Evolutionary conservation across 352 stramenopile genomes (phyloP).

Genomic region (Phytophthora rubi): DNA sequence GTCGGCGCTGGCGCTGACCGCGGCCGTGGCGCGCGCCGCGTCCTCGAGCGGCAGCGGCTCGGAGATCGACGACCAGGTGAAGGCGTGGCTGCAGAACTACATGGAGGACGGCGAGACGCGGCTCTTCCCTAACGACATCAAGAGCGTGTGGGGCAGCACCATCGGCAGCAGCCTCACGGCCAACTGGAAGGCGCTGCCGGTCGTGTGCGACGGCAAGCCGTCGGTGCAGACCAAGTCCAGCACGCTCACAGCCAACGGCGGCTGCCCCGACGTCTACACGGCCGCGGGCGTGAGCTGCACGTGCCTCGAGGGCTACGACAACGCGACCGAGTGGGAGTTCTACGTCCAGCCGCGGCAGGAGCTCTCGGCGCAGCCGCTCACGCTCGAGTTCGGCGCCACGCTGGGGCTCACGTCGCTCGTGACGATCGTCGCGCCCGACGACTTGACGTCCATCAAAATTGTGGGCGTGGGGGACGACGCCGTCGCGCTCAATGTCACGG

Average conservation of each 20-base stretch:
- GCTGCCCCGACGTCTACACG: conserved; percentile 53
- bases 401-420: conserved; percentile 54
- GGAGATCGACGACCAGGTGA: conserved; percentile 49
- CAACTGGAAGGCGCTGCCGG: conserved; percentile 60
- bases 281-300: conserved; percentile 60
- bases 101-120: conserved; percentile 59
- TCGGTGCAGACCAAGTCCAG: conserved; percentile 57
- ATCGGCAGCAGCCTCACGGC: conserved; percentile 56
- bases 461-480: conserved; percentile 33
- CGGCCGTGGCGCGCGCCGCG: background rate
- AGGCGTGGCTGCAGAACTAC: conserved; percentile 61
- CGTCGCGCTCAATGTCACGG: conserved; percentile 47
- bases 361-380: conserved; percentile 40
- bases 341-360: conserved; percentile 35
- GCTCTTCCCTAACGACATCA: conserved; percentile 66
- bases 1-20: conserved; percentile 11
- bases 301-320: conserved; percentile 52
- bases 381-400: conserved; percentile 40
- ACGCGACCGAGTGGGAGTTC: conserved; percentile 52
- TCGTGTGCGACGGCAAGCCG: conserved; percentile 55
- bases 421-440: conserved; percentile 49
- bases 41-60: conserved; percentile 16
- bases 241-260: conserved; percentile 49
- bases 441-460: conserved; percentile 43
- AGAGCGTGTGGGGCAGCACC: conserved; percentile 53